These are phyloP conservation scores for Backusella australiensis DNA, from an alignment of 192 early-diverging fungal species.

Conservation along the genomic window DNA sequence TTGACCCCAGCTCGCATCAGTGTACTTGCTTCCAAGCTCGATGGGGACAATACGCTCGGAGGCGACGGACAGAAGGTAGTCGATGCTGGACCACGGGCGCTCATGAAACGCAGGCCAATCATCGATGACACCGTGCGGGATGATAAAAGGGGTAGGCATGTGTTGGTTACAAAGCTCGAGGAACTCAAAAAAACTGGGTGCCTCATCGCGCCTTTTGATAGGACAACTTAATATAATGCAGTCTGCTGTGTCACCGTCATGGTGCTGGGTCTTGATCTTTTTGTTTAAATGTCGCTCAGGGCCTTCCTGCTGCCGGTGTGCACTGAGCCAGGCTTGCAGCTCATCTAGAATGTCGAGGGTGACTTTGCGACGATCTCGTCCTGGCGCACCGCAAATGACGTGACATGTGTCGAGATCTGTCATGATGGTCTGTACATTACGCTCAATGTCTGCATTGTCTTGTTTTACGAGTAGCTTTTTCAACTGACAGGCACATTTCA, in stretches of 20 bases:
- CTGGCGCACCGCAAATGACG: slow-evolving; percentile 56
- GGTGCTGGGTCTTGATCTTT: not conserved
- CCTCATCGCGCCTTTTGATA: not conserved
- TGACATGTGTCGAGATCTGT: slow-evolving; percentile 49
- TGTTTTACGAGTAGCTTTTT: not conserved
- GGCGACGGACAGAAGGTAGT: slow-evolving; percentile 55
- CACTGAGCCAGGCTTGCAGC: slow-evolving; percentile 21
- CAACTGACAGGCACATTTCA: slow-evolving; percentile 8
- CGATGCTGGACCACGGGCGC: slow-evolving; percentile 59
- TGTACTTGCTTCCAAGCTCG: slow-evolving; percentile 80
- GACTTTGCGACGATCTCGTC: slow-evolving; percentile 17
- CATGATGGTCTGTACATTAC: slow-evolving; percentile 30
- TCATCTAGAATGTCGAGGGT: slow-evolving; percentile 19
- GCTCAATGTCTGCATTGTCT: slow-evolving; percentile 7
- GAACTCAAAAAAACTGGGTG: slow-evolving; percentile 25
- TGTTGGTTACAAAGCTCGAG: slow-evolving; percentile 4
- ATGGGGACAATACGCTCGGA: slow-evolving; percentile 79
- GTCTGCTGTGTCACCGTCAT: not conserved
- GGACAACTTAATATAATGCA: not conserved
- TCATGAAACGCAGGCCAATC: slow-evolving; percentile 69
- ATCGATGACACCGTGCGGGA: slow-evolving; percentile 44
- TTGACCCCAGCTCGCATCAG: slow-evolving; percentile 74
- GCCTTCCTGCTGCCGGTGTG: not conserved
- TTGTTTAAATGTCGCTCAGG: not conserved
- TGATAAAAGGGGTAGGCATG: slow-evolving; percentile 46